Evolutionary conservation across 768 basidiomycete genomes (phyloP).

Genomic region (Russula griseocarnosa): DNA sequence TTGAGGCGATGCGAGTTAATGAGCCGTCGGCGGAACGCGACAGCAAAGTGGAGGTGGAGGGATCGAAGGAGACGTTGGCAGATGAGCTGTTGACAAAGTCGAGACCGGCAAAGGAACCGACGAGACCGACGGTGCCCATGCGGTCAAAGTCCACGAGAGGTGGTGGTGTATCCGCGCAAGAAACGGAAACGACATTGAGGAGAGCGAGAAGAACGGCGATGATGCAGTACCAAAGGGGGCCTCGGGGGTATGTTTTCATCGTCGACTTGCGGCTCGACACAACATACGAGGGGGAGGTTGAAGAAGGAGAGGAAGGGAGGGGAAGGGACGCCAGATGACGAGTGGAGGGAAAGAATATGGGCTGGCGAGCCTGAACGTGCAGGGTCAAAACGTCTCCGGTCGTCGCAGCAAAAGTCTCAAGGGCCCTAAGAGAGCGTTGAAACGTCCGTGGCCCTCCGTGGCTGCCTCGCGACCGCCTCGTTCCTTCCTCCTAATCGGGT

Average conservation of each 20-base stretch:
- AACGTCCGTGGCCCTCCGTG: not conserved
- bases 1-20: conserved; percentile 66
- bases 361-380: not conserved
- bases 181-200: conserved; percentile 36
- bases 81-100: conserved; percentile 60
- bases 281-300: conserved; percentile 13
- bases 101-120: conserved; percentile 85
- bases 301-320: not conserved
- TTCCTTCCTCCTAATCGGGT: not conserved
- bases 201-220: conserved; percentile 33
- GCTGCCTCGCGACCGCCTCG: conserved; percentile 26
- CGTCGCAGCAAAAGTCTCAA: not conserved
- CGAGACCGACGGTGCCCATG: conserved; percentile 89
- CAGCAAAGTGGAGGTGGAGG: conserved; percentile 67
- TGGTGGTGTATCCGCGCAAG: conserved; percentile 32
- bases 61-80: conserved; percentile 56
- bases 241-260: conserved; percentile 22
- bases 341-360: not conserved
- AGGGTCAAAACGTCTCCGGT: not conserved
- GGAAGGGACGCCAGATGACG: not conserved
- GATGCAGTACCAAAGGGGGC: conserved; percentile 28
- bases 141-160: conserved; percentile 61
- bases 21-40: conserved; percentile 61
- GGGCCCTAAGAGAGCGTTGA: not conserved
- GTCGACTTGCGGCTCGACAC: not conserved